phyloP scores from a whole-genome alignment of 768 basidiomycete genomes.

The Tricholoma sp. region DNA sequence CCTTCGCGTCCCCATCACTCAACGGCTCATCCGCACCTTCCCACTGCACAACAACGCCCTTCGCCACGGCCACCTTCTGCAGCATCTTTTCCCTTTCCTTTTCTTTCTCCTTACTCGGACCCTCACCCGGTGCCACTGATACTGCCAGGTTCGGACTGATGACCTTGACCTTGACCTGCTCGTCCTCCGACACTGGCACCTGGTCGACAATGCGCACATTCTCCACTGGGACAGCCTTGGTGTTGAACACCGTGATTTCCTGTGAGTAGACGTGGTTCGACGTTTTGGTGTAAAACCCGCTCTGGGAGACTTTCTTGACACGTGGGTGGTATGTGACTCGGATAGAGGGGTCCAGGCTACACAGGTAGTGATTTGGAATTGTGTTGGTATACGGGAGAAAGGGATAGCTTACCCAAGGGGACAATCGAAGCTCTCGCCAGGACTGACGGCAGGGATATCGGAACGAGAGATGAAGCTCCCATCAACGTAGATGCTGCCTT shows the following conservation, averaged over 20 bases:
- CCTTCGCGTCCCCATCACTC: not conserved
- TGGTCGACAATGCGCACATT: slow-evolving; percentile 30
- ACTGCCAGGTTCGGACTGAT: slow-evolving; percentile 19
- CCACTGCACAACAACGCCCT: slow-evolving; percentile 1
- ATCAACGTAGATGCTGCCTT: slow-evolving; percentile 35
- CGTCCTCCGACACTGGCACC: slow-evolving; percentile 29
- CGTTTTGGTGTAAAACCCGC: slow-evolving; percentile 31
- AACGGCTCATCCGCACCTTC: not conserved
- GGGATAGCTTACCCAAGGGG: slow-evolving; percentile 28
- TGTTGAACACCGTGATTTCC: slow-evolving; percentile 32
- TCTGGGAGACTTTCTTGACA: slow-evolving; percentile 25
- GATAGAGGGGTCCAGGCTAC: no score
- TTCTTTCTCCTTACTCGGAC: not conserved
- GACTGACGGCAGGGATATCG: slow-evolving; percentile 22
- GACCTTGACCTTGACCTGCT: slow-evolving; percentile 26
- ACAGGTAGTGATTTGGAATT: not conserved
- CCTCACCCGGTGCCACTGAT: not conserved
- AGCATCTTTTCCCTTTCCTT: not conserved
- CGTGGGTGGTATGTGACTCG: slow-evolving; percentile 35
- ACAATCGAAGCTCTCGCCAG: slow-evolving; percentile 35
- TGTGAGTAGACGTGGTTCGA: slow-evolving; percentile 25
- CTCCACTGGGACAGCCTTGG: slow-evolving; percentile 21
- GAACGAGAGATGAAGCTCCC: slow-evolving; percentile 36
- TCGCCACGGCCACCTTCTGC: not conserved
- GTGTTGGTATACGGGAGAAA: not conserved